phyloP scores from a whole-genome alignment of 2,329 filamentous ascomycete species.

The Talaromyces sp. region DNA sequence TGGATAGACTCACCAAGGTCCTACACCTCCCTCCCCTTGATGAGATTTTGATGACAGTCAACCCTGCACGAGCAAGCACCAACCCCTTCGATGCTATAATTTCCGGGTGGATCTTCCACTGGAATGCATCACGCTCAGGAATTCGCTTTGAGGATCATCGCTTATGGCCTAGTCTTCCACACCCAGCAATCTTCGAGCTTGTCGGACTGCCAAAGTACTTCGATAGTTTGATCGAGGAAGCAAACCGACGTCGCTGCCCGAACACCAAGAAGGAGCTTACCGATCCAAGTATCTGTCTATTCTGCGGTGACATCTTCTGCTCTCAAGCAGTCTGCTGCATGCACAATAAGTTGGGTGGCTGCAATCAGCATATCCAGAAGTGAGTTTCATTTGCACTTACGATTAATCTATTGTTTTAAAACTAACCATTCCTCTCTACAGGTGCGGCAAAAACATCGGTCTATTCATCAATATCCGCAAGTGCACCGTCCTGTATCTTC shows the following conservation, averaged over 20 bases:
- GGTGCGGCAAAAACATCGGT: slow-evolving; percentile 87
- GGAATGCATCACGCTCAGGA: slow-evolving; percentile 37
- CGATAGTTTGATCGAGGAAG: slow-evolving; percentile 89
- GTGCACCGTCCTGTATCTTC: slow-evolving; percentile 86
- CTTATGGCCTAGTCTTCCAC: slow-evolving; percentile 60
- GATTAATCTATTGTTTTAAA: too few species aligned
- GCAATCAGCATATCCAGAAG: slow-evolving; percentile 86
- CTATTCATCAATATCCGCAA: slow-evolving; percentile 96
- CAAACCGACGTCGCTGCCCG: slow-evolving; percentile 79
- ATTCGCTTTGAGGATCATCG: slow-evolving; percentile 36
- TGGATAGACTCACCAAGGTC: slow-evolving; percentile 76
- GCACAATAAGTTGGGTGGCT: slow-evolving; percentile 72
- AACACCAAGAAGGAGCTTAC: slow-evolving; percentile 88
- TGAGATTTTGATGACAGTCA: slow-evolving; percentile 69
- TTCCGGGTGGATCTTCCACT: slow-evolving; percentile 70
- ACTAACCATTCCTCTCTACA: slow-evolving; percentile 42
- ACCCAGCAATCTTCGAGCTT: slow-evolving; percentile 92
- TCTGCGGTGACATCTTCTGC: slow-evolving; percentile 97
- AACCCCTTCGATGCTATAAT: slow-evolving; percentile 55
- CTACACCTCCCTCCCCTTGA: slow-evolving; percentile 78
- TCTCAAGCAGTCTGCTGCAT: slow-evolving; percentile 91
- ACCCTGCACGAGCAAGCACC: slow-evolving; percentile 41
- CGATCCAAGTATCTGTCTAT: slow-evolving; percentile 88
- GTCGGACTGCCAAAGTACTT: slow-evolving; percentile 90
- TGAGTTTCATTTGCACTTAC: slow-evolving; percentile 52